A percentile compares a stretch with the other conserved stretches of the same genome.
phyloP scores from a whole-genome alignment of 2,329 filamentous ascomycete genomes.

The Aureobasidium uvarum region DNA sequence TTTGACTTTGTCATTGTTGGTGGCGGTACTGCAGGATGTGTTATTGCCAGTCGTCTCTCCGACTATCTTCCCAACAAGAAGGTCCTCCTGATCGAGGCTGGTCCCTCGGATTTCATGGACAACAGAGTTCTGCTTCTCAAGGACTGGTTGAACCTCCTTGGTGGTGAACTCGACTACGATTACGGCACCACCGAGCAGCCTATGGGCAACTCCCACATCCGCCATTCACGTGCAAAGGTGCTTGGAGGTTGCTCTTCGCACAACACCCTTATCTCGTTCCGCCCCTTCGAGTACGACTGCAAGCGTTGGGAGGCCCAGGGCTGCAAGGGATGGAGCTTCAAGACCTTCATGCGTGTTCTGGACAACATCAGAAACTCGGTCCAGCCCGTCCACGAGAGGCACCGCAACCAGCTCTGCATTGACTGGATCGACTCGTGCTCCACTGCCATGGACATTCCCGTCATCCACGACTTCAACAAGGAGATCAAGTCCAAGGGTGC shows the following conservation, averaged over 20 bases:
- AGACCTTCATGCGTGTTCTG: constrained; percentile 75
- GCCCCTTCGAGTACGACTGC: constrained; percentile 85
- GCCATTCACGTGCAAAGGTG: constrained; percentile 89
- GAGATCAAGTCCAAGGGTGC: constrained; percentile 72
- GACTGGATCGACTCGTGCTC: constrained; percentile 86
- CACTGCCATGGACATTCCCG: constrained; percentile 72
- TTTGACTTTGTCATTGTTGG: constrained; percentile 86
- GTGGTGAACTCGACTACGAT: constrained; percentile 87
- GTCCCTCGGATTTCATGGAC: constrained; percentile 85
- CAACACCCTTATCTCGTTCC: constrained; percentile 91
- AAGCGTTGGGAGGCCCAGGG: constrained; percentile 79
- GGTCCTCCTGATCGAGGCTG: constrained; percentile 81
- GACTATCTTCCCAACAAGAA: constrained; percentile 80
- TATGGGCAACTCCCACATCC: constrained; percentile 86
- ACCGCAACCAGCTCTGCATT: constrained; percentile 86
- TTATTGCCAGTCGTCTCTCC: constrained; percentile 74
- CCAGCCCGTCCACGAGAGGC: constrained; percentile 79
- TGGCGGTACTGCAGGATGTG: constrained; percentile 82
- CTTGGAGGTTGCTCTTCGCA: constrained; percentile 90
- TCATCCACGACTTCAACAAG: constrained; percentile 82
- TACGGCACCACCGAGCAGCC: constrained; percentile 88
- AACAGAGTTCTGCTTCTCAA: constrained; percentile 82
- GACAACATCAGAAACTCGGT: constrained; percentile 87
- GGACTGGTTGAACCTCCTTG: constrained; percentile 81
- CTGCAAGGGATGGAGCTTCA: constrained; percentile 82